phyloP scores from a whole-genome alignment of 805 yeast genomes.

The Aciculoconidium aculeatum region DNA sequence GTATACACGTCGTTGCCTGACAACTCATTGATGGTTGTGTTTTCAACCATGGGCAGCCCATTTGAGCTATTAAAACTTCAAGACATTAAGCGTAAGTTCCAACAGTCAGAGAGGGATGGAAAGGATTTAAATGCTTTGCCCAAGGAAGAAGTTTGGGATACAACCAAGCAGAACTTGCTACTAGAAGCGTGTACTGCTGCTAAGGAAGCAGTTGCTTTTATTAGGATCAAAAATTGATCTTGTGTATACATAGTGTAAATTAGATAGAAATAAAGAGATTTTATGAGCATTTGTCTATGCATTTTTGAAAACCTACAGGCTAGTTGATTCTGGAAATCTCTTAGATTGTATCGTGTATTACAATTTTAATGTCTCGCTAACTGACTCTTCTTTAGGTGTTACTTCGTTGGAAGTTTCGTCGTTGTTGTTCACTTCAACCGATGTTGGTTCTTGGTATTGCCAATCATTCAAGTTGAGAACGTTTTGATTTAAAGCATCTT shows the following conservation, averaged over 20 bases:
- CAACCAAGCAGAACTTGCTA: slow-evolving; percentile 42
- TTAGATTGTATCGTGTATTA: no score
- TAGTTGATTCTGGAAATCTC: no score
- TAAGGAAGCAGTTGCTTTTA: slow-evolving; percentile 53
- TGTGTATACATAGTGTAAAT: no score
- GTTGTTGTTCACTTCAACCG: no score
- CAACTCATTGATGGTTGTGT: slow-evolving; percentile 53
- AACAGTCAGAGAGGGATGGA: slow-evolving; percentile 35
- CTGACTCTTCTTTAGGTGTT: no score
- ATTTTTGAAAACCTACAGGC: no score
- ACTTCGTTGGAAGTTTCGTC: no score
- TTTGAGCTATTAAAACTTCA: slow-evolving; percentile 43
- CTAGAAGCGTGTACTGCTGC: slow-evolving; percentile 45
- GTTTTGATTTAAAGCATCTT: slow-evolving; percentile 26
- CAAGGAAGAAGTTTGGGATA: slow-evolving; percentile 45
- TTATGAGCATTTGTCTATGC: no score
- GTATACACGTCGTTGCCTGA: slow-evolving; percentile 52
- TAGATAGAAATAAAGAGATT: no score
- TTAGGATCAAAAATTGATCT: slow-evolving; percentile 21
- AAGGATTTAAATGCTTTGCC: slow-evolving; percentile 37
- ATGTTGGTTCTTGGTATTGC: no score
- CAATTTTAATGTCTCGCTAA: no score
- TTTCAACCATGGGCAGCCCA: slow-evolving; percentile 61
- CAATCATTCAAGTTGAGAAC: slow-evolving; percentile 36
- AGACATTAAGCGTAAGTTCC: slow-evolving; percentile 35